A percentile compares a stretch with the other conserved stretches of the same genome.
These are phyloP conservation scores for Cladosporium sp. DNA, from an alignment of 2,329 filamentous ascomycete genomes.

Conservation along the genomic window DNA sequence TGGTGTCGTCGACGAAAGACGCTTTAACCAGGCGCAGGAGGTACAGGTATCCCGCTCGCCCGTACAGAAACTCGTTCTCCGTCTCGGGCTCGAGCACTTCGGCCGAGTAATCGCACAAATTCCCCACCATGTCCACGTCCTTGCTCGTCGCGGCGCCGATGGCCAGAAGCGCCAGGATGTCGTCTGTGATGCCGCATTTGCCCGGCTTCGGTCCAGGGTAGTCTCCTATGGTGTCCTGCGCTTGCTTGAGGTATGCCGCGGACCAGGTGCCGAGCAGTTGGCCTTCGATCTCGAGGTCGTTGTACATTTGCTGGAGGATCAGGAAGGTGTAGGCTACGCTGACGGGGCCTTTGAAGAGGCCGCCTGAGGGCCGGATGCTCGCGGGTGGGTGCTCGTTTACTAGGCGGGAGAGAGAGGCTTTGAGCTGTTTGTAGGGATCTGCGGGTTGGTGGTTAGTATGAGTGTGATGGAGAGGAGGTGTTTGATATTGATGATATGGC, in stretches of 20 bases:
- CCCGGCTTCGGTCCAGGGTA: constrained; percentile 42
- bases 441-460: not conserved
- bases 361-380: constrained; percentile 41
- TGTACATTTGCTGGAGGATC: constrained; percentile 45
- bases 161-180: constrained; percentile 47
- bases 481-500: not conserved
- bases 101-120: constrained; percentile 46
- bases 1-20: constrained; percentile 48
- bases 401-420: constrained; percentile 46
- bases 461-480: not conserved
- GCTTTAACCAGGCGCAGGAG: constrained; percentile 59
- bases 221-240: constrained; percentile 45
- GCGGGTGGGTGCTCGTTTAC: constrained; percentile 45
- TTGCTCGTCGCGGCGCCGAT: constrained; percentile 47
- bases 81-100: constrained; percentile 45
- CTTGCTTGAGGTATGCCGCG: constrained; percentile 47
- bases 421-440: constrained; percentile 47
- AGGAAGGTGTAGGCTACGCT: constrained; percentile 48
- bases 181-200: constrained; percentile 48
- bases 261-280: constrained; percentile 46
- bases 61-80: constrained; percentile 61
- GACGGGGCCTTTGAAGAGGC: constrained; percentile 48
- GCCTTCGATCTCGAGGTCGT: constrained; percentile 43
- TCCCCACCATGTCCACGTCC: constrained; percentile 44
- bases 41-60: constrained; percentile 64